A percentile compares a stretch with the other conserved stretches of the same genome.
These are phyloP conservation scores for Rhizopus arrhizus DNA, from an alignment of 371 early-diverging fungal species.

Conservation along the genomic window DNA sequence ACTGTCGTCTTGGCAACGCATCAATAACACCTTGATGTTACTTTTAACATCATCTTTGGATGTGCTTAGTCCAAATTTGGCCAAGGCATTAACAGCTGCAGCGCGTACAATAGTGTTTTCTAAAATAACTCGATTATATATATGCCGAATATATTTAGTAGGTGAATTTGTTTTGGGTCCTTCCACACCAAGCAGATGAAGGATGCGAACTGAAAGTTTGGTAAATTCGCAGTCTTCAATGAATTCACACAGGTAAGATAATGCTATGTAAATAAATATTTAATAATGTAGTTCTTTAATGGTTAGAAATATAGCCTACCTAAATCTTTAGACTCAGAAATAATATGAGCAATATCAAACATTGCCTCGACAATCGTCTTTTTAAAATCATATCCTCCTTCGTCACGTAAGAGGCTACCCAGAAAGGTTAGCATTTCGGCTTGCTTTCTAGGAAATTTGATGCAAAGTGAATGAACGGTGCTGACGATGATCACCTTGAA, in stretches of 20 bases:
- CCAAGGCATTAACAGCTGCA: slow-evolving; percentile 92
- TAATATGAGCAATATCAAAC: slow-evolving; percentile 87
- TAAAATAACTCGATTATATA: slow-evolving; percentile 96
- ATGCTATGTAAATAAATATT: slow-evolving; percentile 48
- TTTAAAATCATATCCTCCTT: slow-evolving; percentile 95
- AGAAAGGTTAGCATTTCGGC: slow-evolving; percentile 88
- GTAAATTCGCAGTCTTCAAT: slow-evolving; percentile 98
- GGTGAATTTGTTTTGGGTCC: slow-evolving; percentile 91
- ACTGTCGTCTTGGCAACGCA: slow-evolving; percentile 90
- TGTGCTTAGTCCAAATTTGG: slow-evolving; percentile 85
- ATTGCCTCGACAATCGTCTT: slow-evolving; percentile 93
- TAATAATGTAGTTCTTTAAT: too few relatives aligned
- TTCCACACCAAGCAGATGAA: slow-evolving; percentile 90
- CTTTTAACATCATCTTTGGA: slow-evolving; percentile 73
- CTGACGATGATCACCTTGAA: slow-evolving; percentile 96
- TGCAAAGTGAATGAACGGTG: slow-evolving; percentile 88
- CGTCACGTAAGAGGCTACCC: slow-evolving; percentile 88
- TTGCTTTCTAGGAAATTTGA: slow-evolving; percentile 96
- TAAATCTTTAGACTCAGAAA: slow-evolving; percentile 85
- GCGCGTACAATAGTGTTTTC: slow-evolving; percentile 95
- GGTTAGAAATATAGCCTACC: neutral
- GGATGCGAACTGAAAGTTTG: slow-evolving; percentile 89
- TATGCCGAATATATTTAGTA: slow-evolving; percentile 92
- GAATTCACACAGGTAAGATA: slow-evolving; percentile 95
- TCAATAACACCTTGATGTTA: slow-evolving; percentile 81